phyloP scores from a whole-genome alignment of 257 asterid species.

The Osmanthus fragrans region DNA sequence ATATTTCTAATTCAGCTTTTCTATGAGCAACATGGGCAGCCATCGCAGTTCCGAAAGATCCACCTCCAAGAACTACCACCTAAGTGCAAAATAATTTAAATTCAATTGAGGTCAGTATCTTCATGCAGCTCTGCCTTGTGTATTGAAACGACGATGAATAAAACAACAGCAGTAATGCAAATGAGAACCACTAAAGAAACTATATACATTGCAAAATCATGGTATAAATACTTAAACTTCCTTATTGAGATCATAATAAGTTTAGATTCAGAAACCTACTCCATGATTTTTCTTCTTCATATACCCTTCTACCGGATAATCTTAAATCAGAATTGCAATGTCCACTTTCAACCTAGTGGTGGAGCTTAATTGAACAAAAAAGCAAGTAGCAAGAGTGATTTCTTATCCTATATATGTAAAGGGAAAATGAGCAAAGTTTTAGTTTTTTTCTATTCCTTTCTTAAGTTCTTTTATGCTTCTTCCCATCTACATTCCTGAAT shows the following conservation, averaged over 20 bases:
- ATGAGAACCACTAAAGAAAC: not conserved
- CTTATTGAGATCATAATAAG: not conserved
- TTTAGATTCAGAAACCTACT: slow-evolving; percentile 9
- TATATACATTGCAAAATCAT: not conserved
- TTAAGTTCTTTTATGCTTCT: not conserved
- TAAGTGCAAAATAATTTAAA: slow-evolving; percentile 25
- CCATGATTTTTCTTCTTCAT: not conserved
- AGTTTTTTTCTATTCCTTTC: not conserved
- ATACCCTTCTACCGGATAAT: not conserved
- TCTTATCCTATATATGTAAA: not conserved
- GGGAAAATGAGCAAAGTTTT: not conserved
- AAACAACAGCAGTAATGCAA: not conserved
- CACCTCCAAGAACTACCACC: slow-evolving; percentile 97
- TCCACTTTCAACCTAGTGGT: slow-evolving; percentile 9
- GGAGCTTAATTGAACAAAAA: not conserved
- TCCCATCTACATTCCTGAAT: not conserved
- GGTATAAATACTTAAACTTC: not conserved
- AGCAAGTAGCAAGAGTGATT: not conserved
- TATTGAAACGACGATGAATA: not conserved
- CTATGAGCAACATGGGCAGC: slow-evolving; percentile 87
- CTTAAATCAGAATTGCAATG: not conserved
- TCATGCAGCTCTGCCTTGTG: not conserved
- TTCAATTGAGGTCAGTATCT: not conserved
- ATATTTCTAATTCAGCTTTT: slow-evolving; percentile 67
- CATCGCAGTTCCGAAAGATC: slow-evolving; percentile 96